phyloP scores from a whole-genome alignment of 148 eudicot genomes.

The Persicaria tinctoria region DNA sequence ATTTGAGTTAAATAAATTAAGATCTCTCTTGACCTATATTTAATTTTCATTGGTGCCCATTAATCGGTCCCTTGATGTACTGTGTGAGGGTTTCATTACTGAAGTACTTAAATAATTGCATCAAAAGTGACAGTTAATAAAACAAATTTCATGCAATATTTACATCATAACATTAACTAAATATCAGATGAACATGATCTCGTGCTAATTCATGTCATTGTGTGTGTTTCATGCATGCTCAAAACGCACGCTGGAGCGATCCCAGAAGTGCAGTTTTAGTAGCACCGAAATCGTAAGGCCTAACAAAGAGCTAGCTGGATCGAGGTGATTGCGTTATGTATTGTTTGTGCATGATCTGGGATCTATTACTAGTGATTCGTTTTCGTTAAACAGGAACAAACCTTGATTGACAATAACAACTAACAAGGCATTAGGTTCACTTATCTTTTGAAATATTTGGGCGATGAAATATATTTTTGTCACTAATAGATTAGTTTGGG shows the following conservation, averaged over 20 bases:
- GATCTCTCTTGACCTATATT: neutral
- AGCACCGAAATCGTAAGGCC: conserved; percentile 50
- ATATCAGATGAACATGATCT: neutral
- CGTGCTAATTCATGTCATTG: neutral
- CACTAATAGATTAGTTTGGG: too few species aligned
- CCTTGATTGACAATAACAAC: conserved; percentile 28
- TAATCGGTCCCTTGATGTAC: neutral
- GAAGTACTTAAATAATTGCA: neutral
- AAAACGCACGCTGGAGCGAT: conserved; percentile 60
- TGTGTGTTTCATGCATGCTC: conserved; percentile 57
- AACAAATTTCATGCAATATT: neutral
- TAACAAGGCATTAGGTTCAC: conserved; percentile 37
- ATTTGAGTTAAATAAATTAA: too few species aligned
- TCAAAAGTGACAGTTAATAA: neutral
- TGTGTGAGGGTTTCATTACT: neutral
- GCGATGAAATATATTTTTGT: too few species aligned
- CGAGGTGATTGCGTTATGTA: conserved; percentile 41
- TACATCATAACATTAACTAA: too few species aligned
- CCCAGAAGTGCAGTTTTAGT: conserved; percentile 78
- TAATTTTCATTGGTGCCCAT: neutral
- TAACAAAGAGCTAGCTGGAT: conserved; percentile 33
- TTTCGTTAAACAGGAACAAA: conserved; percentile 31
- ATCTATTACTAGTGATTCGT: too few species aligned
- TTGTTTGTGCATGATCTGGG: too few species aligned
- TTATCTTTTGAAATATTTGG: too few species aligned